Conservation (phyloP, 2,329 filamentous ascomycete species). For the Fusarium penzigii region DNA sequence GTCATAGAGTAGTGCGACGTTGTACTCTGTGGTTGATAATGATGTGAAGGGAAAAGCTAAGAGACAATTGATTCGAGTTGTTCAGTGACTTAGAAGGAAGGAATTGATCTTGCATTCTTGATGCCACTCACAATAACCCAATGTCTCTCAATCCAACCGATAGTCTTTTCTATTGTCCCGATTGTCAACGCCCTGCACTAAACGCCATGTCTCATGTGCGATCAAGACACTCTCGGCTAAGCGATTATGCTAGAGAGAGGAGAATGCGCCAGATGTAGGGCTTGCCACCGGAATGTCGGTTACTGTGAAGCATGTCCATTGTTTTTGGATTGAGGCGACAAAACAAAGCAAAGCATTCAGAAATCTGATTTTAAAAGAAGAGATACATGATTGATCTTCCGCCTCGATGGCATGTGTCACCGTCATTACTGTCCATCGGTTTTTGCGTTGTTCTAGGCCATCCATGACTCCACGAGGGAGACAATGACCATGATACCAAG, state of each 20-base stretch:
- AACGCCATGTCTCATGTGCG: neutral
- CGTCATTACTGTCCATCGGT: neutral
- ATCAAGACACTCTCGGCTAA: neutral
- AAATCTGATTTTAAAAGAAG: neutral
- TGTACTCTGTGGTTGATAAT: no score
- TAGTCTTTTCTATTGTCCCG: neutral
- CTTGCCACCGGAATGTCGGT: neutral
- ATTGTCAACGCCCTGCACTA: neutral
- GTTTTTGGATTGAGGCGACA: neutral
- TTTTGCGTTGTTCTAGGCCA: neutral
- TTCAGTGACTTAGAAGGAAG: no score
- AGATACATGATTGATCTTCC: neutral
- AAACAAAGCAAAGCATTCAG: neutral
- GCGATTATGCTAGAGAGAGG: neutral
- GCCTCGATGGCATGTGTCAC: neutral
- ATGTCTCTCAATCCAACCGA: neutral
- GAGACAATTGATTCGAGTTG: no score
- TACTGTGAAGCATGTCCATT: neutral
- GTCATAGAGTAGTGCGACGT: neutral
- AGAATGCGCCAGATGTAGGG: neutral
- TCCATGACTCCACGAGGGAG: neutral
- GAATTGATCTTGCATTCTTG: no score
- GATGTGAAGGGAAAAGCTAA: no score
- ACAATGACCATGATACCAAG: neutral
- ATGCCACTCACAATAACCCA: neutral